Evolutionary conservation across 225 moss, liverwort and hornwort genomes (phyloP).

Genomic region (Pleurozium schreberi): DNA sequence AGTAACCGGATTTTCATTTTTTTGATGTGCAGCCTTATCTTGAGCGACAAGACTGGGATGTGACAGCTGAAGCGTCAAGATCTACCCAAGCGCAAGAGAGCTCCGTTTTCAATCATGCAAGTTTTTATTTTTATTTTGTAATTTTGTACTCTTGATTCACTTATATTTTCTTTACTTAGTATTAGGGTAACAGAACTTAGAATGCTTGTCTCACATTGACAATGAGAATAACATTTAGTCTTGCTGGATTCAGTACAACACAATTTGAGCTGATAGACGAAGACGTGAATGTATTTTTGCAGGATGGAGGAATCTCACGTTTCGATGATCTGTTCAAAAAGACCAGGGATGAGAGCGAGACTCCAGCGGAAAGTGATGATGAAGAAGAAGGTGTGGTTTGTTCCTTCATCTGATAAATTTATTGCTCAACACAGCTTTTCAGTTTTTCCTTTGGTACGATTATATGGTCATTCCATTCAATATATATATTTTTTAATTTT

Average conservation of each 20-base stretch:
- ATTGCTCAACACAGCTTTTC: not conserved
- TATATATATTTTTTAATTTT: not conserved
- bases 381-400: constrained; percentile 32
- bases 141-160: not conserved
- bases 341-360: constrained; percentile 53
- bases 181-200: not conserved
- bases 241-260: not conserved
- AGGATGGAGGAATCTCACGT: constrained; percentile 49
- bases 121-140: constrained; percentile 1
- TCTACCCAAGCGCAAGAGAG: constrained; percentile 31
- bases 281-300: not conserved
- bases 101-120: constrained; percentile 36
- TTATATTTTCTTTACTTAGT: not conserved
- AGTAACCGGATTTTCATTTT: not conserved
- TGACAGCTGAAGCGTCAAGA: constrained; percentile 32
- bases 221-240: not conserved
- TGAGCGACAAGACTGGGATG: constrained; percentile 35
- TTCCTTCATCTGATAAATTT: not conserved
- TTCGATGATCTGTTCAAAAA: constrained; percentile 66
- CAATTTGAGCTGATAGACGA: not conserved
- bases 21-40: constrained; percentile 54
- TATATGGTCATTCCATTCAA: not conserved
- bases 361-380: constrained; percentile 23
- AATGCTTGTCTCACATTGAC: not conserved
- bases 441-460: not conserved